phyloP scores from a whole-genome alignment of 257 asterid species.

The Petrea volubilis region DNA sequence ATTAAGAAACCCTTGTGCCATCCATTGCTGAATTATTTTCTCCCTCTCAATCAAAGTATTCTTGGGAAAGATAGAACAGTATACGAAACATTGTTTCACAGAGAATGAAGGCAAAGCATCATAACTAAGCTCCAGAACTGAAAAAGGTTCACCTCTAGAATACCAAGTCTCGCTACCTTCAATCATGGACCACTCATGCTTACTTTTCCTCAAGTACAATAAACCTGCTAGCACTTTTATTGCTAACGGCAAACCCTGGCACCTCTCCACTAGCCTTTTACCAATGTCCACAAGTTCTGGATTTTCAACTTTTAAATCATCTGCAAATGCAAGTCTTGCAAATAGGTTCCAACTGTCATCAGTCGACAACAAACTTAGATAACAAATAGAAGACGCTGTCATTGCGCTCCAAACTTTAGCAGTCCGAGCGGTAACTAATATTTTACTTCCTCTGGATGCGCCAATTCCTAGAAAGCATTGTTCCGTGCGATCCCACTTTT shows the following conservation, averaged over 20 bases:
- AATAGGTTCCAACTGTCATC: slow-evolving; percentile 30
- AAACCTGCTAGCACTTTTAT: slow-evolving; percentile 16
- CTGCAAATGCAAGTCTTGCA: slow-evolving; percentile 11
- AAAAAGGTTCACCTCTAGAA: too few relatives aligned
- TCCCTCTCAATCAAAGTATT: slow-evolving; percentile 21
- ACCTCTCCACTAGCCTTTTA: slow-evolving; percentile 5
- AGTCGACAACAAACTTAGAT: background rate
- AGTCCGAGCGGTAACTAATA: slow-evolving; percentile 29
- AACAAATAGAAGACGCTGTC: background rate
- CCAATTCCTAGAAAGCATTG: slow-evolving; percentile 12
- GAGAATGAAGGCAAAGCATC: slow-evolving; percentile 21
- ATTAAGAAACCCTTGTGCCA: slow-evolving; percentile 26
- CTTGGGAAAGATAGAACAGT: slow-evolving; percentile 30
- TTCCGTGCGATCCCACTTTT: slow-evolving; percentile 8
- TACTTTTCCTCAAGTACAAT: background rate
- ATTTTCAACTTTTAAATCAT: background rate
- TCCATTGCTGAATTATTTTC: slow-evolving; percentile 32
- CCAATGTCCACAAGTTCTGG: background rate
- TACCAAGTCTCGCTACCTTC: background rate
- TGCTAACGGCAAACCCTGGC: slow-evolving; percentile 30
- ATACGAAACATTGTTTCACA: slow-evolving; percentile 28
- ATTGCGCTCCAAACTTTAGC: background rate
- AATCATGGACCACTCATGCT: slow-evolving; percentile 17
- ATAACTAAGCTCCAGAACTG: background rate
- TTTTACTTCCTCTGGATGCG: slow-evolving; percentile 22